Base-by-base conservation (phyloP, 2,329 filamentous ascomycete species). In the Shiraia sp. region DNA sequence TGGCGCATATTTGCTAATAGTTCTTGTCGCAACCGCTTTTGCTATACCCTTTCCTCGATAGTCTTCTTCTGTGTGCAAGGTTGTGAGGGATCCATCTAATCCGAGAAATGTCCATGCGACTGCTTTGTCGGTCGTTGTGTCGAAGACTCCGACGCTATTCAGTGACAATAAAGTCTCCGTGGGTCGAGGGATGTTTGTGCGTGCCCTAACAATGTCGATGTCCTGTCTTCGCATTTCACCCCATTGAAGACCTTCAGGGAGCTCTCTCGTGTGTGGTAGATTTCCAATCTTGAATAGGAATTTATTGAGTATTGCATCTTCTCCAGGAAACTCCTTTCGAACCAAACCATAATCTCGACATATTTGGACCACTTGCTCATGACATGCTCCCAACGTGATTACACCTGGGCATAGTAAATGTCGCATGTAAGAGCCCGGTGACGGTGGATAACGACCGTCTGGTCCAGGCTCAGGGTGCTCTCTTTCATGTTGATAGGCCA, bases 81-180 rank as follows among this genome's bases (percentile, higher is more conserved):
- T 79, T 9, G 75, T 79, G 12, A 86, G 61, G n/a, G 79, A 82
- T 1, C 78, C 83, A 55, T 87, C 84, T 2, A 78, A 69, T 0
- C 81, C 82, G 68, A 73, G 54, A 39, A 88, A 86, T 0, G 77
- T 79, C 86, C 86, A 89, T 0, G 83, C 81, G 4, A 88, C 68
- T 0, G 78, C 75, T 1, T 69, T 75, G 1, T 72, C 74, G 62
- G 59, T 43, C 68, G 54, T 17, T 79, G 61, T 10, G 68, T 77
- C 48, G 42, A 61, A 74, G 64, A 57, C 69, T 73, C 59, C 62
- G n/a, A 67, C 54, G 16, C 59, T 68, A 6, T 71, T 69, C 35
- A 76, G 38, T 22, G 65, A 60, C 28, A 70, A 50, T 37, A 77
- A 47, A 9, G 75, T 76, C 10, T 58, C 54, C 67, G 79, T 75